These are phyloP conservation scores for Colletotrichum sp. DNA, from an alignment of 2,329 filamentous ascomycete species.

Conservation along the genomic window DNA sequence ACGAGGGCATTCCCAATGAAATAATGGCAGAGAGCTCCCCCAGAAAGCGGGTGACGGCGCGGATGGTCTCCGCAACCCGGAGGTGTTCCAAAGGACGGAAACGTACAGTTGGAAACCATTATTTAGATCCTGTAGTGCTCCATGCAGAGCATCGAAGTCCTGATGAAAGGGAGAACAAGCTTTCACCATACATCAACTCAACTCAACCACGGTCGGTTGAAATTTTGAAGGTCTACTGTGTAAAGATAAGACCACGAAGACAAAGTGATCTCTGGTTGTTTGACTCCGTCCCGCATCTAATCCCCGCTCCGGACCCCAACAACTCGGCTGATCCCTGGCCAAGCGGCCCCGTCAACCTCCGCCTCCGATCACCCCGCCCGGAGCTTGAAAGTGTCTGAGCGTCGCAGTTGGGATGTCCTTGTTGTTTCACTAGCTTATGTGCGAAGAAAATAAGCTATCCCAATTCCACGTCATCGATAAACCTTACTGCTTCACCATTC, in stretches of 20 bases:
- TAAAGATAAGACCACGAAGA: neutral
- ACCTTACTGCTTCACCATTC: neutral
- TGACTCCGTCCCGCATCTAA: neutral
- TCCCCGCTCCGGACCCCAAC: neutral
- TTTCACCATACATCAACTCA: neutral
- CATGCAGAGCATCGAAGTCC: neutral
- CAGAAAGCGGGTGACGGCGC: accelerated
- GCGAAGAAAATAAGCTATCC: neutral
- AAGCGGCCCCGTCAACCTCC: neutral
- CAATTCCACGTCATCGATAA: neutral
- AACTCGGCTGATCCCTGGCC: neutral
- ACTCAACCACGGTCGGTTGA: neutral
- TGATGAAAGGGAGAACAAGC: neutral
- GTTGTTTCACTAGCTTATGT: neutral
- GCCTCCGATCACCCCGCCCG: neutral
- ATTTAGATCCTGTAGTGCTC: neutral
- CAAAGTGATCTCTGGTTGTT: neutral
- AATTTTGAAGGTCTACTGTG: neutral
- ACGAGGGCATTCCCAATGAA: too few species aligned
- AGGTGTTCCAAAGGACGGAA: neutral
- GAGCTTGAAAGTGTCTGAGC: neutral
- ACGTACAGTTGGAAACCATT: neutral
- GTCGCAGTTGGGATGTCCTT: neutral
- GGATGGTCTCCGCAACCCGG: neutral
- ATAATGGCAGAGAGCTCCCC: neutral